Conservation (phyloP, 164 flowering plant species). For the Stephania cephalantha region DNA sequence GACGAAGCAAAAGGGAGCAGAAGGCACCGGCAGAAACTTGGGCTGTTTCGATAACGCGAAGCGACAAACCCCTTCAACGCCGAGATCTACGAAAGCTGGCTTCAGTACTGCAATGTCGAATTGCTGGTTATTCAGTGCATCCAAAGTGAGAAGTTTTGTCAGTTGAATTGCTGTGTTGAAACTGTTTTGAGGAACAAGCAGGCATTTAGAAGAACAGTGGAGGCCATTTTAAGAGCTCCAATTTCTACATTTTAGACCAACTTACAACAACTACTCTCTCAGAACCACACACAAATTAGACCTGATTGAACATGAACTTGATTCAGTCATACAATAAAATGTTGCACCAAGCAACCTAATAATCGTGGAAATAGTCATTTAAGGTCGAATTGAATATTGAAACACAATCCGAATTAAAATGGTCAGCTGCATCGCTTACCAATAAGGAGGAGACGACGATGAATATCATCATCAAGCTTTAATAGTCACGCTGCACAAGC, state of each 20-base stretch:
- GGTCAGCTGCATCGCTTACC: neutral
- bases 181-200: too few species aligned
- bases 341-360: neutral
- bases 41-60: conserved; percentile 48
- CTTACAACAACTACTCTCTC: too few species aligned
- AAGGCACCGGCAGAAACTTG: conserved; percentile 79
- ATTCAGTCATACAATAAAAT: too few species aligned
- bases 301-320: too few species aligned
- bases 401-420: neutral
- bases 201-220: too few species aligned
- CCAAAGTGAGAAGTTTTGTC: too few species aligned
- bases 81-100: conserved; percentile 60
- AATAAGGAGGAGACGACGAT: neutral
- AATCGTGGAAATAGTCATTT: neutral
- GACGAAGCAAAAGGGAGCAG: conserved; percentile 49
- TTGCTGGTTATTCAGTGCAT: conserved; percentile 56
- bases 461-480: conserved; percentile 38
- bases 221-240: too few species aligned
- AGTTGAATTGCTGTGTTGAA: too few species aligned
- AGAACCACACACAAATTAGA: too few species aligned
- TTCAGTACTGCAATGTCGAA: conserved; percentile 53
- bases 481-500: conserved; percentile 76
- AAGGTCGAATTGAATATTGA: neutral
- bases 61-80: conserved; percentile 61
- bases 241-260: too few species aligned